These are phyloP conservation scores for Heliocybe sulcata DNA, from an alignment of 1,284 basidiomycete genomes.

Conservation along the genomic window DNA sequence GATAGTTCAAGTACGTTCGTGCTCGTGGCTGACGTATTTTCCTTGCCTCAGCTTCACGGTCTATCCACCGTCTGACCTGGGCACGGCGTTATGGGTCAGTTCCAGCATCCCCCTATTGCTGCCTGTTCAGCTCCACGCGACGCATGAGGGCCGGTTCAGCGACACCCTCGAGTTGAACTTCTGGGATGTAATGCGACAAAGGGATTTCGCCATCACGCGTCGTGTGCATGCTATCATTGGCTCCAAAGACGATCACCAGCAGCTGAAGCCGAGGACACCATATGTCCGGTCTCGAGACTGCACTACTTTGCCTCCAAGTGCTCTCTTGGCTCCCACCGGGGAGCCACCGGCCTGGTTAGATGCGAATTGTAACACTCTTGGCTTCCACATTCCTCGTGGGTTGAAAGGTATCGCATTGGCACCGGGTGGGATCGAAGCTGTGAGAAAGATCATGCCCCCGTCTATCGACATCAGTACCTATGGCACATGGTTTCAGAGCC, in stretches of 20 bases:
- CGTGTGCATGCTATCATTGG: constrained; percentile 19
- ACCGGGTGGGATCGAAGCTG: constrained; percentile 9
- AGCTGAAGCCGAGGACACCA: constrained; percentile 17
- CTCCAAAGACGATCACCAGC: constrained; percentile 16
- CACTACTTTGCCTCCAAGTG: not conserved
- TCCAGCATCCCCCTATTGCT: not conserved
- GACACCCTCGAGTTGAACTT: constrained; percentile 12
- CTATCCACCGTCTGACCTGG: too few species aligned
- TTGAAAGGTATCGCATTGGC: constrained; percentile 6
- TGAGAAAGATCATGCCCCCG: constrained; percentile 24
- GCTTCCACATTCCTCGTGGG: constrained; percentile 3
- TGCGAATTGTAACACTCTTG: constrained; percentile 3
- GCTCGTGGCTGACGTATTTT: too few species aligned
- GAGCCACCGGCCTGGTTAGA: constrained; percentile 7
- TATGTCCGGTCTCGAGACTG: constrained; percentile 11
- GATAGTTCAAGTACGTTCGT: too few species aligned
- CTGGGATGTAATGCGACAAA: constrained; percentile 5
- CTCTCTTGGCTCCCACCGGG: constrained; percentile 4
- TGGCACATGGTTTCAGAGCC: constrained; percentile 35
- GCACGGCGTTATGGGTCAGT: too few species aligned
- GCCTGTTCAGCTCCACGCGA: not conserved
- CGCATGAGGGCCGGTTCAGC: constrained; percentile 9
- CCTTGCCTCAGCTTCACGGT: too few species aligned
- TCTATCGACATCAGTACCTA: constrained; percentile 33
- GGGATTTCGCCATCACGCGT: constrained; percentile 19